Evolutionary conservation across 805 yeast genomes (phyloP), one percentile per base, ranked within the genome.

Genomic region (Candida schatavii): DNA sequence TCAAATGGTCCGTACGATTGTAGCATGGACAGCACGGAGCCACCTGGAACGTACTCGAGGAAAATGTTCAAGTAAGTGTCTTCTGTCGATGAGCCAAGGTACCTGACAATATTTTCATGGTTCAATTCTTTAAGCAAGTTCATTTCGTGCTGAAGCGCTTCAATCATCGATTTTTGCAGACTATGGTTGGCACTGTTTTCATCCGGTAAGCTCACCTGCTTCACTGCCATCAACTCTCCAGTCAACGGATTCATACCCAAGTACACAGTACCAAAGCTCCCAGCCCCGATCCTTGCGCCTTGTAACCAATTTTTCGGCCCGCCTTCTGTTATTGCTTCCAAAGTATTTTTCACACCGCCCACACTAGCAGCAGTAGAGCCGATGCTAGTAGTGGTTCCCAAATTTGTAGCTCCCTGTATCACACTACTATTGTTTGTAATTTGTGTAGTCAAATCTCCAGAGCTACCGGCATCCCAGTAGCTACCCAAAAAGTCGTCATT

Each of bases 191-290:
- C 73, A 43, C 45, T 62, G 54, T 46, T 51, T 26, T 70, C 68
- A 27, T 66, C 61, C 1, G 85, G 83, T 14, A 90, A 59, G 36
- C 83, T 85, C 1, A 93, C 97, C 59, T 90, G 97, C 57, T 93
- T 93, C 15, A 93, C 97, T 1, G 98, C 99, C 96, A 91, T 88
- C 39, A 93, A 70, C 57, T 89, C 98, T 33, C 99, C 99, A 0
- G 96, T 89, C 26, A 83, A 64, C 1, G 96, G 85, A 57, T 90
- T 88, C 81, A 93, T 81, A 0, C 97, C 99, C 28, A 93, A 67
- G 47, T 85, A 90, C 1, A 93, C 99, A 2, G 88, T 82, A 25
- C 98, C 99, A 70, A 89, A 93, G 46, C 95, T 83, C 2, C 99
- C 99, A 7, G 91, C 83, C 0, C 99, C 99, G 49, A 93, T 88